Conservation (phyloP, 2,329 filamentous ascomycete species). For the Xylaria multiplex region DNA sequence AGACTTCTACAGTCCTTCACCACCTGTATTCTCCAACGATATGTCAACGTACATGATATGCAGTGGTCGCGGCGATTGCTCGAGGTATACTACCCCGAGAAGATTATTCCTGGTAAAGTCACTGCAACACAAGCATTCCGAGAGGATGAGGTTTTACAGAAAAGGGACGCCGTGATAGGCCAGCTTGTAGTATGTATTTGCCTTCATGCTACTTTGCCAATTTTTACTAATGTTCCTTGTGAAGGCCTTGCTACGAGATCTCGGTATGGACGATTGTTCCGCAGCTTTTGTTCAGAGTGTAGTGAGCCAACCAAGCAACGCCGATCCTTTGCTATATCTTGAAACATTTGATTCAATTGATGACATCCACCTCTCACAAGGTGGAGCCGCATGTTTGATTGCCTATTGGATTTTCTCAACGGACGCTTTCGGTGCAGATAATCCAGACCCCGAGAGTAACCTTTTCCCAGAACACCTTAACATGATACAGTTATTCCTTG, state of each 20-base stretch:
- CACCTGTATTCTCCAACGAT: slow-evolving; percentile 80
- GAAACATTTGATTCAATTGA: slow-evolving; percentile 59
- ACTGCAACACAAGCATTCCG: slow-evolving; percentile 73
- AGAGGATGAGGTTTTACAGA: slow-evolving; percentile 68
- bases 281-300: slow-evolving; percentile 59
- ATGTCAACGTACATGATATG: slow-evolving; percentile 69
- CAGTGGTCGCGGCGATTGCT: slow-evolving; percentile 72
- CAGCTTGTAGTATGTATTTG: slow-evolving; percentile 68
- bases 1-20: slow-evolving; percentile 78
- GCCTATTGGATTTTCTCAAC: slow-evolving; percentile 72
- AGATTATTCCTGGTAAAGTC: slow-evolving; percentile 67
- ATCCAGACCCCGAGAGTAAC: slow-evolving; percentile 62
- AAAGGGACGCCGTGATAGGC: slow-evolving; percentile 73
- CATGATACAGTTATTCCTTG: slow-evolving; percentile 65
- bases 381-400: slow-evolving; percentile 67
- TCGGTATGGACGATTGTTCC: slow-evolving; percentile 62
- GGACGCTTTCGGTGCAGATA: slow-evolving; percentile 67
- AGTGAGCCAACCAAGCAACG: slow-evolving; percentile 53
- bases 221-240: slow-evolving; percentile 2
- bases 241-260: slow-evolving; percentile 70
- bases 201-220: not conserved
- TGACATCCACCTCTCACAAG: slow-evolving; percentile 67
- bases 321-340: slow-evolving; percentile 60
- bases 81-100: slow-evolving; percentile 74
- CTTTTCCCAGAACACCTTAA: slow-evolving; percentile 70